These are phyloP conservation scores for Russula ochroleuca DNA, from an alignment of 768 basidiomycete species.

Conservation along the genomic window DNA sequence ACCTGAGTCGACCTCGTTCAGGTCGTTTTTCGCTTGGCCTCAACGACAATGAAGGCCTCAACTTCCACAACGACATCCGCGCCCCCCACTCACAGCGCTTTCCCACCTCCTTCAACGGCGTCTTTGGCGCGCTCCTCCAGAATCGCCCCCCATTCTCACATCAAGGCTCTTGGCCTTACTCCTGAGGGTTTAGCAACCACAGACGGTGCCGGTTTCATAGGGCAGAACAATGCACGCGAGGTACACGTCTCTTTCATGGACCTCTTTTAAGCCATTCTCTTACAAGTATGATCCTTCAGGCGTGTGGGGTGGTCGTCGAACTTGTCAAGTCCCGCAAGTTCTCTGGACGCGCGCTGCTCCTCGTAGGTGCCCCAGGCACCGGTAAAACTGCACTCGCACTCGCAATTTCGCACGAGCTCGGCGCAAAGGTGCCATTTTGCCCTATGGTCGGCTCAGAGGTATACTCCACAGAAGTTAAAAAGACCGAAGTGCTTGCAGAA, in stretches of 20 bases:
- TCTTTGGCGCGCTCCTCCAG: slow-evolving; percentile 66
- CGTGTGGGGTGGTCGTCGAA: slow-evolving; percentile 86
- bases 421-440: slow-evolving; percentile 93
- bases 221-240: slow-evolving; percentile 87
- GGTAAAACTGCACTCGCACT: slow-evolving; percentile 97
- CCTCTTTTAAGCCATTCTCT: background rate
- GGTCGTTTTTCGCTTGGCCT: too few species aligned
- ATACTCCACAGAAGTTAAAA: slow-evolving; percentile 95
- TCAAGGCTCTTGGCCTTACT: slow-evolving; percentile 89
- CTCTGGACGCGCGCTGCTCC: slow-evolving; percentile 85
- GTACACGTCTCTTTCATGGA: slow-evolving; percentile 38
- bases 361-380: slow-evolving; percentile 95
- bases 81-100: slow-evolving; percentile 56
- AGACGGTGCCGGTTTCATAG: slow-evolving; percentile 83
- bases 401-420: slow-evolving; percentile 93
- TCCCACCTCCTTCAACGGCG: slow-evolving; percentile 60
- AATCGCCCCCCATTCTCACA: slow-evolving; percentile 91
- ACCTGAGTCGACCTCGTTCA: background rate
- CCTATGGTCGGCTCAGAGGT: slow-evolving; percentile 99
- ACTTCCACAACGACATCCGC: slow-evolving; percentile 30
- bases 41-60: slow-evolving; percentile 22
- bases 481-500: slow-evolving; percentile 96
- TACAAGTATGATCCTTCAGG: slow-evolving; percentile 43
- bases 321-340: slow-evolving; percentile 90
- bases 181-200: slow-evolving; percentile 72